Conservation (phyloP, 1,284 basidiomycete genomes). For the Austropuccinia psidii region DNA sequence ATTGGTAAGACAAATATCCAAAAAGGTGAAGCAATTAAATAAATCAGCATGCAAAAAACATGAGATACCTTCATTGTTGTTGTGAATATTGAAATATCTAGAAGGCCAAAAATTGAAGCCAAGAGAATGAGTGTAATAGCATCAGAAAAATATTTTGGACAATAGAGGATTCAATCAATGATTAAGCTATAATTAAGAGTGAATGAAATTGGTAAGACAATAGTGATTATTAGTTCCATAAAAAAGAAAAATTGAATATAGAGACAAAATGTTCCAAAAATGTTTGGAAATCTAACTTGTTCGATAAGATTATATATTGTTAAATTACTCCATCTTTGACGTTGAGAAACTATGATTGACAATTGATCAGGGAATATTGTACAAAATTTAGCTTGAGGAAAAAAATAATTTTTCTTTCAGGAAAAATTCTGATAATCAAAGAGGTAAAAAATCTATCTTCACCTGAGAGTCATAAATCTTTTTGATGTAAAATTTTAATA, state of each 20-base stretch:
- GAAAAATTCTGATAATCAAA: constrained; percentile 88
- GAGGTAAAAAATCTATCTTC: constrained; percentile 99
- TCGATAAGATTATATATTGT: constrained; percentile 99
- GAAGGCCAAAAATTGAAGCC: constrained; percentile 81
- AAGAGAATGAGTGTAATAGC: constrained; percentile 91
- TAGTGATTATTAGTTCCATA: constrained; percentile 94
- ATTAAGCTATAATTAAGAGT: constrained; percentile 80
- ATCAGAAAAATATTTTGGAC: constrained; percentile 76
- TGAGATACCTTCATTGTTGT: constrained; percentile 92
- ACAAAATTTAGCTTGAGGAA: constrained; percentile 88
- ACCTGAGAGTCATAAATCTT: constrained; percentile 89
- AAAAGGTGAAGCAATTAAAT: constrained; percentile 79
- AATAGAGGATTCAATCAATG: constrained; percentile 63
- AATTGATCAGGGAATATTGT: constrained; percentile 97
- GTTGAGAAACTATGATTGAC: constrained; percentile 83
- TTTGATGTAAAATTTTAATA: constrained; percentile 92
- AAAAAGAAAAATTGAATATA: constrained; percentile 75
- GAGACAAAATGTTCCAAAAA: constrained; percentile 57
- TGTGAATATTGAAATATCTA: constrained; percentile 82
- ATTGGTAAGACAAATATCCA: constrained; percentile 93
- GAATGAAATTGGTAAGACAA: constrained; percentile 91
- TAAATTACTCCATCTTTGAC: constrained; percentile 98
- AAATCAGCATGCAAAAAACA: constrained; percentile 95
- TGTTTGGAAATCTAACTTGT: constrained; percentile 87
- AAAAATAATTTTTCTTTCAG: constrained; percentile 95